Evolutionary conservation across 495 filamentous ascomycete genomes (phyloP).

Genomic region (Penicillium flavigenum): DNA sequence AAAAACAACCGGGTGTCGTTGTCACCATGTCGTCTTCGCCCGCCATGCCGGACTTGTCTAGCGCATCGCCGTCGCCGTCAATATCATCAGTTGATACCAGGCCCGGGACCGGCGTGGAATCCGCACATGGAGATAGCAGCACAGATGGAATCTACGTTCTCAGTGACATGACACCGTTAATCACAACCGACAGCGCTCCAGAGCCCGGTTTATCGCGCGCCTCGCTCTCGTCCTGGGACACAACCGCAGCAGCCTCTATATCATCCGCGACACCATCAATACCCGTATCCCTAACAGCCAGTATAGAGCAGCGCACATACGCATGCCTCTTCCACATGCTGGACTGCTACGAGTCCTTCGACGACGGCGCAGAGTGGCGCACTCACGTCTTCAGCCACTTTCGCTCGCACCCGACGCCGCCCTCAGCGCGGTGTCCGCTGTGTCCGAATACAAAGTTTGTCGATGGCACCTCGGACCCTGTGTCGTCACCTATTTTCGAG

Average conservation of each 20-base stretch:
- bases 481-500: conserved; percentile 5
- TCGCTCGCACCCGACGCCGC: conserved; percentile 38
- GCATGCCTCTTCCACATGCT: conserved; percentile 48
- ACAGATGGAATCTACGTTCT: conserved; percentile 19
- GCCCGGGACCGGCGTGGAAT: conserved; percentile 3
- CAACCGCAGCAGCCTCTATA: conserved; percentile 14
- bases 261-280: conserved; percentile 3
- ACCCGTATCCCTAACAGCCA: background rate
- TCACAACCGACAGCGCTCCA: conserved; percentile 7
- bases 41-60: conserved; percentile 21
- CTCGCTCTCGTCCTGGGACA: conserved; percentile 28
- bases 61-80: conserved; percentile 26
- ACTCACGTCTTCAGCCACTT: conserved; percentile 48
- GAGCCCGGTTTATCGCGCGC: conserved; percentile 9
- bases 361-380: conserved; percentile 37
- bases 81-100: conserved; percentile 27
- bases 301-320: conserved; percentile 27
- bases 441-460: conserved; percentile 38
- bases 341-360: conserved; percentile 43
- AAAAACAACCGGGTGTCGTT: conserved; percentile 19
- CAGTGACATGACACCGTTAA: conserved; percentile 24
- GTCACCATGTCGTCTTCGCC: conserved; percentile 22
- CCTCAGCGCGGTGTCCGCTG: conserved; percentile 41
- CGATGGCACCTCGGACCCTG: conserved; percentile 20
- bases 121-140: background rate